Conservation (phyloP, 2,329 filamentous ascomycete genomes). For the Chaetomiaceae sp. region DNA sequence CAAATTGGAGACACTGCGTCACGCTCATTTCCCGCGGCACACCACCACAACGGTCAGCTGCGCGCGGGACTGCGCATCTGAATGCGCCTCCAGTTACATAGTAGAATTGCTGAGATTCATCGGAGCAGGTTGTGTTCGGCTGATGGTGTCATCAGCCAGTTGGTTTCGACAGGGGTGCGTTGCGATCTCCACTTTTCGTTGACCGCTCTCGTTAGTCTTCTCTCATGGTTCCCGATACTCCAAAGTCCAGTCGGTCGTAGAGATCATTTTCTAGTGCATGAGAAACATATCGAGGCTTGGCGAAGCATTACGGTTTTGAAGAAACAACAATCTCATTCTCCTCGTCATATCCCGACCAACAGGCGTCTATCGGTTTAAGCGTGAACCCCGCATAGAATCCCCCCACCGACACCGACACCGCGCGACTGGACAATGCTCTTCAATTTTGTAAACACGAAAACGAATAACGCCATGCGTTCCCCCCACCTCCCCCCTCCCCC, state of each 20-base stretch:
- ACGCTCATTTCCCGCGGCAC: background rate
- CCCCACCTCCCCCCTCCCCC: background rate
- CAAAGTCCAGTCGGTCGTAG: too few relatives aligned
- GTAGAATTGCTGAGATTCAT: background rate
- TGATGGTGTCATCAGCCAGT: background rate
- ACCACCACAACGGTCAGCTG: conserved; percentile 6
- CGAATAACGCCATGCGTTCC: conserved; percentile 24
- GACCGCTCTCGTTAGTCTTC: background rate
- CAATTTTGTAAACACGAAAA: conserved; percentile 18
- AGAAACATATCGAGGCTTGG: background rate
- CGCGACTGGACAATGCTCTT: conserved; percentile 12
- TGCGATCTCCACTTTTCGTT: conserved; percentile 2
- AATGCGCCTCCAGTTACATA: background rate
- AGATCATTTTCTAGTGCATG: too few relatives aligned
- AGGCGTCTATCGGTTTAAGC: conserved; percentile 12
- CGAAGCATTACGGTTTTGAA: background rate
- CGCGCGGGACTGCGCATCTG: background rate
- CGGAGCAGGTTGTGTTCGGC: background rate
- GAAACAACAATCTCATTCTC: background rate
- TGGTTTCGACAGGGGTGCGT: background rate
- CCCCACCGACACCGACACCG: conserved; percentile 8
- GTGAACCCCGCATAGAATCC: background rate
- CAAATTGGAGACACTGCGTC: background rate
- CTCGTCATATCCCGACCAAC: background rate
- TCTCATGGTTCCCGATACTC: background rate